Base-by-base conservation (phyloP, 2,329 filamentous ascomycete species). In the Trematosphaeria pertusa region DNA sequence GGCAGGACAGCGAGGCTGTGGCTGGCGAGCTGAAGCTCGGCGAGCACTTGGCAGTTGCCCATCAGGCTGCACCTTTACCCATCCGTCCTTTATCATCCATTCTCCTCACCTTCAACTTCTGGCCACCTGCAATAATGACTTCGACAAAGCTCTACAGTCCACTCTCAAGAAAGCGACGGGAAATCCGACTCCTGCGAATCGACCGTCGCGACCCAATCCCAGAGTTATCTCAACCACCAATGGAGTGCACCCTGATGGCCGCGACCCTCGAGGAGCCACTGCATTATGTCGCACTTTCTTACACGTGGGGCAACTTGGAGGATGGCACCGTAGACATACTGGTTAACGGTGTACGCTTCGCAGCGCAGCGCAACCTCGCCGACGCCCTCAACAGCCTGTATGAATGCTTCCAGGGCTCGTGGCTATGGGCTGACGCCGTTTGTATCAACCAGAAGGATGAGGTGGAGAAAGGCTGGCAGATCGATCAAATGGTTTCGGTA, bases 371-470 rank as follows among this genome's bases (percentile, higher is more conserved):
- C 24, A 28, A 28, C 12, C 24, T 28, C 12, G 24, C 24, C 7
- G 8, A 28, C 7, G 24, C 24, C 7, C 24, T 28, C 8, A 7
- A 28, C 7, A 28, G 24, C 12, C 24, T 28, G 7, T 28, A 12
- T 28, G 24, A 8, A 12, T 7, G 12, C 24, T 28, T 8, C 24
- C 8, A 12, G 8, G 24, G 7, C 14, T 34, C 15, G 7, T 34
- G 31, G 31, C 8, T 34, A 10, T 48, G 44, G 48, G 35, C 44
- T 11, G 51, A 54, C 26, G 48, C 47, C 1, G 4, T 54, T 3
- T 54, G 47, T 35, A 54, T 54, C 22, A 51, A 54, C 28, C 47
- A 54, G 22, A 18, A 24, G 5, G 43, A 48, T 30, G 14, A 21
- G 1, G 19, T 14, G 2, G 51, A 54, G 26, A 43, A 42, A 18